Base-by-base conservation (phyloP, 2,329 filamentous ascomycete species). In the Aspergillus sp. region DNA sequence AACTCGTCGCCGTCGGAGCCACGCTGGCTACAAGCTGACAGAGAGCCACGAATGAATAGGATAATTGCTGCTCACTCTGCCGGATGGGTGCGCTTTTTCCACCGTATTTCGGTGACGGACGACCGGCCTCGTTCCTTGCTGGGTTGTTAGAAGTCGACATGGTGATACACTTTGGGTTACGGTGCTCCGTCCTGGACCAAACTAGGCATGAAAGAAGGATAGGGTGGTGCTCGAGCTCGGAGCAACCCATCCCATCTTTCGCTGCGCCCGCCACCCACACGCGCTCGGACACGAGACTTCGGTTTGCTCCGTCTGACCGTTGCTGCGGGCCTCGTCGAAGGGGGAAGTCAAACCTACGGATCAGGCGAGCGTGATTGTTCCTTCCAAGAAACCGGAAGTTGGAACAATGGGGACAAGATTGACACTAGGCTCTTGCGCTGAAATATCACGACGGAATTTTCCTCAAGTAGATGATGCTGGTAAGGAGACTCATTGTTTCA, bases 101-200 rank as follows among this genome's bases (percentile, higher is more conserved):
- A 22, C 34, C 42, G 9, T 39, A 30, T 17, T 34, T 42, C 36
- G 44, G 22, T 45, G 24, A 30, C 36, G 13, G 26, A 3, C 17
- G 13, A 24, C 15, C 20, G 42, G 24, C 36, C 30, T 55, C 53
- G 53, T 30, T 39, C 39, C 30, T 55, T 34, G 44, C 34, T 43
- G n/a, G 36, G 43, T 55, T 34, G 44, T 24, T 43, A 11, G 36
- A 43, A 43, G 24, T 55, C 45, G 49, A 18, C 39, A 42, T 50
- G 50, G 50, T 57, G 55, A 57, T 57, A 57, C 55, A 48, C 50
- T 57, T 57, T 45, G 39, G 55, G 55, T 50, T 57, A 50, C 44
- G 53, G 55, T 54, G 36, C 49, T 57, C 55, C 49, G 50, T 49
- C 26, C 55, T 49, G 44, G 36, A 24, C 36, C 48, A 36, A 43